Base-by-base conservation (phyloP, 2,329 filamentous ascomycete genomes). In the Fonsecaea nubica region DNA sequence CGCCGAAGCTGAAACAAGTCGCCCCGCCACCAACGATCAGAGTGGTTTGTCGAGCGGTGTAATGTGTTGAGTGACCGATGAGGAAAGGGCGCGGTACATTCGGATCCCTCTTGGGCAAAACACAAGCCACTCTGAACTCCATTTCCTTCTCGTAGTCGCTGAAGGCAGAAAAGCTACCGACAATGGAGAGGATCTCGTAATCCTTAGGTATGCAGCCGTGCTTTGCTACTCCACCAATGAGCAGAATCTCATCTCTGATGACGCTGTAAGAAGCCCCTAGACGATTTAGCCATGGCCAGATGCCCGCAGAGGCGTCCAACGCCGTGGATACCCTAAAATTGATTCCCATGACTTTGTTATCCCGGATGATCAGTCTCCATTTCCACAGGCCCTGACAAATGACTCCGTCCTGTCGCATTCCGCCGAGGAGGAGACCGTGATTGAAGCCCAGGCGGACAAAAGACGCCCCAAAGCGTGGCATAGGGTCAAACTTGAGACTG, bases 1-100 rank as follows among this genome's bases (percentile, higher is more conserved):
- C 91, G 1, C 93, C 93, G 84, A 96, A 96, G 0, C 92, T 93
- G 80, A 96, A 96, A 76, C 92, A 96, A 0, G 92, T 92, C 15
- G 91, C 92, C 42, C 92, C 93, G 15, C 93, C 93, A 1, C 92
- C 92, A 56, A 90, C 77, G 7, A 96, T 79, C 9, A 92, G 73
- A 2, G 93, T 73, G 18, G 84, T 78, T 35, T 82, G 79, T 50
- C 80, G 73, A 33, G 79, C 79, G 0, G 84, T 78, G 33, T 80
- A 75, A 13, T 85, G 77, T 7, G 85, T 80, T 4, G 88, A 88
- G 63, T 88, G 85, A 1, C 93, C 92, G 58, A 92, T 82, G 58
- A 96, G 83, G 5, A 96, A 82, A 12, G 92, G 92, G 62, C 87
- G 80, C 21, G 80, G 79, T 21, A 77, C 77, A 33, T 71, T 66